phyloP scores from a whole-genome alignment of 768 basidiomycete genomes.

The Kockovaella imperatae region DNA sequence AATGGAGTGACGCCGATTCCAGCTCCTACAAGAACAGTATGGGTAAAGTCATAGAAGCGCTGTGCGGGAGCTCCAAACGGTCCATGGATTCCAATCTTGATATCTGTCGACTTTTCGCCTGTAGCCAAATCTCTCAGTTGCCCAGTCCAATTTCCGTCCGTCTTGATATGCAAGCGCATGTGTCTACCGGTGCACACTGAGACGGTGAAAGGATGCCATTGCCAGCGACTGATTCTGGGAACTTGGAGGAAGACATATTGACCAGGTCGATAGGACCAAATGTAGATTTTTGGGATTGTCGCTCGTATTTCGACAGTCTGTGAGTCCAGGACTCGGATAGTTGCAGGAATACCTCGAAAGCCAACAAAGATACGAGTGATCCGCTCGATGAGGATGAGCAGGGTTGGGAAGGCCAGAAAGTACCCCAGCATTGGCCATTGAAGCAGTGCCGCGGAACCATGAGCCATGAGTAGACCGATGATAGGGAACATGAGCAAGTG shows the following conservation, averaged over 20 bases:
- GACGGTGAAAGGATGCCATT: constrained; percentile 25
- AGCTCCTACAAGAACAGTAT: constrained; percentile 18
- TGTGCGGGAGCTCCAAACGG: constrained; percentile 25
- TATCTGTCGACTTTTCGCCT: background rate
- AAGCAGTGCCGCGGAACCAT: constrained; percentile 12
- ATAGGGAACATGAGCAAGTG: constrained; percentile 27
- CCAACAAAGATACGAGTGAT: constrained; percentile 6
- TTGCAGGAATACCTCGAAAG: constrained; percentile 10
- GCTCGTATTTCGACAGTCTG: constrained; percentile 15
- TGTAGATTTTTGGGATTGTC: background rate
- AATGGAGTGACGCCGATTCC: constrained; percentile 26
- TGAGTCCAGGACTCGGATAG: constrained; percentile 8
- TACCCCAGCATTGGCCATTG: constrained; percentile 25
- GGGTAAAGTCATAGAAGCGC: constrained; percentile 22
- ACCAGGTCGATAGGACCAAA: constrained; percentile 17
- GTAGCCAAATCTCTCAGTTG: constrained; percentile 4
- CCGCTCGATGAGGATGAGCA: constrained; percentile 17
- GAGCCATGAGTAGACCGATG: constrained; percentile 17
- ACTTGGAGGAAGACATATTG: constrained; percentile 22
- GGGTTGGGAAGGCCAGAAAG: constrained; percentile 23
- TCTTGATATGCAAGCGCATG: constrained; percentile 20
- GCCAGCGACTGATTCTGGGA: constrained; percentile 5
- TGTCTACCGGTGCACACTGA: constrained; percentile 9
- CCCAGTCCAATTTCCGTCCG: constrained; percentile 20
- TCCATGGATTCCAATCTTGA: constrained; percentile 16